Evolutionary conservation across 2,329 filamentous ascomycete species (phyloP).

Genomic region (Nigrospora osmanthi): DNA sequence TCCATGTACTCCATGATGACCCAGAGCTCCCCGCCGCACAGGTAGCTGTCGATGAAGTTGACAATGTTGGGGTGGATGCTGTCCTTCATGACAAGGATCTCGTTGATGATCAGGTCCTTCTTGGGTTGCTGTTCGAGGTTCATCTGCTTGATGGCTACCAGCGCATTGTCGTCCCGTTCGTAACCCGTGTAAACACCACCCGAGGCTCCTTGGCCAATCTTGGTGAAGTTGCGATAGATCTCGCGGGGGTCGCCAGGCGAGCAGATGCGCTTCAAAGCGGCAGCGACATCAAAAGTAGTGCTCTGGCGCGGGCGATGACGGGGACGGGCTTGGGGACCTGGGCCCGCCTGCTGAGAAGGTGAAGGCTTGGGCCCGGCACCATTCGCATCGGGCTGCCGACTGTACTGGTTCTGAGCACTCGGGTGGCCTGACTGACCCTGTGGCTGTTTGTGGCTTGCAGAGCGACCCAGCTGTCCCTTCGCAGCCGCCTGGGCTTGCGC

Average conservation of each 20-base stretch:
- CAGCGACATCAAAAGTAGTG: constrained; percentile 73
- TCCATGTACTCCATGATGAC: constrained; percentile 99
- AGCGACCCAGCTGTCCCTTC: constrained; percentile 61
- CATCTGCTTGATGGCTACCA: constrained; percentile 99
- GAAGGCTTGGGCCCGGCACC: constrained; percentile 10
- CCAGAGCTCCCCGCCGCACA: constrained; percentile 87
- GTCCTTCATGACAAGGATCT: constrained; percentile 98
- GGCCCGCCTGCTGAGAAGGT: constrained; percentile 21
- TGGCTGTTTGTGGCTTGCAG: constrained; percentile 63
- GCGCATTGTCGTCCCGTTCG: constrained; percentile 72
- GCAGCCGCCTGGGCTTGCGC: constrained; percentile 72
- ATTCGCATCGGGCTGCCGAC: constrained; percentile 19
- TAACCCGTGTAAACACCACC: constrained; percentile 92
- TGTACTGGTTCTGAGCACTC: constrained; percentile 39
- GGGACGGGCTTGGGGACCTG: constrained; percentile 50
- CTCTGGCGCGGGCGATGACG: constrained; percentile 74
- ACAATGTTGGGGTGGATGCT: constrained; percentile 98
- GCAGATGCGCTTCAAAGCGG: constrained; percentile 81
- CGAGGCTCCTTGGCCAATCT: constrained; percentile 95
- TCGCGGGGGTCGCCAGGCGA: constrained; percentile 82
- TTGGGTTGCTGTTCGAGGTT: constrained; percentile 97
- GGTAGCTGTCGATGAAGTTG: constrained; percentile 97
- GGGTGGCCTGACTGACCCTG: constrained; percentile 40
- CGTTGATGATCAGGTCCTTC: constrained; percentile 98
- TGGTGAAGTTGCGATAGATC: constrained; percentile 79